Base-by-base conservation (phyloP, 2,329 filamentous ascomycete species). In the Trichoderma sp. region DNA sequence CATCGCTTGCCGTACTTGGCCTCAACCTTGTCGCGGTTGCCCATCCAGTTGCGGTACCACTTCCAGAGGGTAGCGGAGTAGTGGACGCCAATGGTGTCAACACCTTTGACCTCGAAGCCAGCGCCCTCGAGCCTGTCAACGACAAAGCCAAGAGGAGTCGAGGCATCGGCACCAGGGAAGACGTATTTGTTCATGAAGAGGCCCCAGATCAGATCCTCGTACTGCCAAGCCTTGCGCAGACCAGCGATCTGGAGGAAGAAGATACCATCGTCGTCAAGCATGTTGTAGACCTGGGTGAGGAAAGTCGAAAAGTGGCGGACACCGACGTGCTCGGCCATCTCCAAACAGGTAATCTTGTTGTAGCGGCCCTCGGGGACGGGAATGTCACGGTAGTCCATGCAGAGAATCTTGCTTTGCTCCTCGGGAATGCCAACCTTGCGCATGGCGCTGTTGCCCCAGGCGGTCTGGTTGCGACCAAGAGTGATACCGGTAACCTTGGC, bases 101-200 rank as follows among this genome's bases (percentile, higher is more conserved):
- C 81, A 71, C 83, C 83, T 88, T 97, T 98, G 78, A 98, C 82
- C 79, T 98, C 95, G 43, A 78, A 78, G 44, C 77, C 76, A 45
- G 75, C 90, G 65, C 85, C 88, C 82, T 99, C 95, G 21, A 97
- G 86, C 75, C 88, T 88, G 78, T 92, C 88, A 72, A 96, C 83
- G 73, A 95, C 92, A 79, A 89, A 95, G 71, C 92, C 92, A 56
- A 99, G 88, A 59, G 95, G 95, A 66, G 93, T 96, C 50, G 92
- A 96, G 60, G 95, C 95, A 76, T 98, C 95, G 59, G 95, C 95
- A 76, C 95, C 95, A 41, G 93, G 95, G 86, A 98, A 98, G 78
- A 98, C 85, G 80, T 98, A 97, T 83, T 97, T 97, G 89, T 98
- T 98, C 93, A 98, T 96, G 86, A 97, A 98, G 54, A 98, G 85